Base-by-base conservation (phyloP, 2,329 filamentous ascomycete genomes). In the Penicillium sp. region DNA sequence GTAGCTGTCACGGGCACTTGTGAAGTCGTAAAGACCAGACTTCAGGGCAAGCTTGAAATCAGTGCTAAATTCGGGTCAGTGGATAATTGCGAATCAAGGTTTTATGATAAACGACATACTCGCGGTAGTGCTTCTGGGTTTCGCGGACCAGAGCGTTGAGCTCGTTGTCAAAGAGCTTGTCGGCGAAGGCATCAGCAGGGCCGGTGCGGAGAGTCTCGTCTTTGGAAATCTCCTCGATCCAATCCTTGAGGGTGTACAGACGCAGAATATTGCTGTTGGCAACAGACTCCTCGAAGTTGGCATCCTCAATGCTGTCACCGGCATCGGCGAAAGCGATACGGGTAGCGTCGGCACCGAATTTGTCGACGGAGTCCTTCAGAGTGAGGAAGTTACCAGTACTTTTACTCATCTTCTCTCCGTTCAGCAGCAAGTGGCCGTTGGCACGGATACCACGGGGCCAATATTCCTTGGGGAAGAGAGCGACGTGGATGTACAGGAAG, bases 381-480 rank as follows among this genome's bases (percentile, higher is more conserved):
- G 94, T 97, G 71, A 99, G 81, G 79, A 99, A 99, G 77, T 97
- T 99, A 57, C 94, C 94, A 0, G 92, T 96, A 49, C 88, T 93
- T 79, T 99, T 99, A 71, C 86, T 88, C 94, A 99, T 99, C 83
- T 99, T 99, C 71, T 96, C 90, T 45, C 93, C 93, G 71, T 99
- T 99, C 59, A 99, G 81, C 73, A 95, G 85, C 66, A 97, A 77
- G 75, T 97, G 93, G 1, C 94, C 94, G 69, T 99, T 99, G 57
- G 89, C 86, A 60, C 94, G 88, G 61, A 97, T 82, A 57, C 86
- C 86, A 47, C 82, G 83, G 10, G 94, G 94, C 91, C 93, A 96
- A 79, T 91, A 95, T 71, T 93, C 84, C 53, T 84, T 83, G 12
- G 86, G 84, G 81, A 96, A 97, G 41, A 99, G 81, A 10, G 94